A percentile compares a stretch with the other conserved stretches of the same genome.
phyloP scores from a whole-genome alignment of 176 grass and related monocot genomes.

The Areca catechu region DNA sequence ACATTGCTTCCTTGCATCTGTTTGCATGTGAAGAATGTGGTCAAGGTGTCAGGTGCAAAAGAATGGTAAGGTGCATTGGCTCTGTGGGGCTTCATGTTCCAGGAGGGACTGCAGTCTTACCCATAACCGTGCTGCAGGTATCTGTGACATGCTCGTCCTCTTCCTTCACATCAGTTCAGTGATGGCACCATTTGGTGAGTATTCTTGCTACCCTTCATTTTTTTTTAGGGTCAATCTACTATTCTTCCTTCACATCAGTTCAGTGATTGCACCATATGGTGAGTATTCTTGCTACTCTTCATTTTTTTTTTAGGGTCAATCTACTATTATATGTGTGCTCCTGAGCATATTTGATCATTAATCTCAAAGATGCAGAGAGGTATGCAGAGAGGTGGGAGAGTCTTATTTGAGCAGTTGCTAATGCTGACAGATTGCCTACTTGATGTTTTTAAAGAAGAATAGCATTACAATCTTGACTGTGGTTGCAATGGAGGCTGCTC shows the following conservation, averaged over 20 bases:
- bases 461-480: too few species aligned
- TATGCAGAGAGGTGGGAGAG: too few species aligned
- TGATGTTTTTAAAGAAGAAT: too few species aligned
- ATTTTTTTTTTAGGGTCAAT: conserved; percentile 25
- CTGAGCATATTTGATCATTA: conserved; percentile 93
- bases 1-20: neutral
- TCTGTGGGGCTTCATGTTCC: conserved; percentile 93
- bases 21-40: conserved; percentile 12
- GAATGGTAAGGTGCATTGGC: conserved; percentile 71
- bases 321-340: conserved; percentile 81
- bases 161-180: conserved; percentile 9
- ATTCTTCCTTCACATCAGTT: conserved; percentile 27
- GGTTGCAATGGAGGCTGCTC: too few species aligned
- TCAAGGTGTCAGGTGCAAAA: conserved; percentile 90
- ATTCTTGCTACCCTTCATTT: too few species aligned
- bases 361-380: conserved; percentile 72
- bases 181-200: neutral
- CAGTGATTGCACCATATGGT: neutral
- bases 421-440: too few species aligned
- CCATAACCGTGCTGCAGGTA: conserved; percentile 85
- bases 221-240: conserved; percentile 33
- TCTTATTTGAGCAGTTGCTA: conserved; percentile 7
- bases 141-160: conserved; percentile 56
- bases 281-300: neutral
- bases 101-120: conserved; percentile 87